A percentile compares a stretch with the other conserved stretches of the same genome.
Conservation (phyloP, 2,329 filamentous ascomycete species). For the Epichloe uncinata region DNA sequence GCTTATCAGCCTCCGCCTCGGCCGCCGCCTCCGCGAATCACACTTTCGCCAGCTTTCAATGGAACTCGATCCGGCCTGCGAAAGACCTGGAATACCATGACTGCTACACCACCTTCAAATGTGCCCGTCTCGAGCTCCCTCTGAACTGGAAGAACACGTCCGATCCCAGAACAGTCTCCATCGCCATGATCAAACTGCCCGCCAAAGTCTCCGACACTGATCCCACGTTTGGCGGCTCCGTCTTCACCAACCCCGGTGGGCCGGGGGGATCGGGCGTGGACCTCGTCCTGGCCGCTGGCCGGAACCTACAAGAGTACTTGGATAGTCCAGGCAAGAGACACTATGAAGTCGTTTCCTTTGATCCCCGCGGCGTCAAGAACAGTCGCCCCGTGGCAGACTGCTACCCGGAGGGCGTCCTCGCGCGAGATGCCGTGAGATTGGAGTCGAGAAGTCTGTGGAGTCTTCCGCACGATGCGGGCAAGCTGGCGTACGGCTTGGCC, state of each 20-base stretch:
- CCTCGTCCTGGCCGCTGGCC: slow-evolving; percentile 14
- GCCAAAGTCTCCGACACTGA: slow-evolving; percentile 25
- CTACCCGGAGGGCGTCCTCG: slow-evolving; percentile 18
- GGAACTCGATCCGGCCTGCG: slow-evolving; percentile 22
- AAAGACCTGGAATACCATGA: slow-evolving; percentile 23
- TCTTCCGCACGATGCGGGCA: slow-evolving; percentile 8
- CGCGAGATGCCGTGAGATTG: slow-evolving; percentile 17
- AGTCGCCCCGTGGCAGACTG: slow-evolving; percentile 26
- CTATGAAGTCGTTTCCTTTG: slow-evolving; percentile 30
- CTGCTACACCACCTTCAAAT: slow-evolving; percentile 26
- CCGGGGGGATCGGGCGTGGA: slow-evolving; percentile 28
- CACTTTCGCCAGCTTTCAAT: slow-evolving; percentile 18
- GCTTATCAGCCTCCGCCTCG: background rate
- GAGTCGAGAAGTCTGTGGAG: slow-evolving; percentile 19
- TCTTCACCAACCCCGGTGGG: slow-evolving; percentile 32
- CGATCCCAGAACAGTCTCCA: slow-evolving; percentile 18
- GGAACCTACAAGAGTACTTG: slow-evolving; percentile 15
- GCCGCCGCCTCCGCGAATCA: background rate
- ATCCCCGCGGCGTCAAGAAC: slow-evolving; percentile 28
- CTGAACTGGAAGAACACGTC: slow-evolving; percentile 26
- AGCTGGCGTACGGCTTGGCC: slow-evolving; percentile 16
- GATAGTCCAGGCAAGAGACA: slow-evolving; percentile 18
- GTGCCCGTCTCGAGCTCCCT: slow-evolving; percentile 29
- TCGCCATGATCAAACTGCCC: slow-evolving; percentile 29
- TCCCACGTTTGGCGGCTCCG: slow-evolving; percentile 26